Evolutionary conservation across 352 stramenopile species (phyloP).

Genomic region (Pythium graminicola): DNA sequence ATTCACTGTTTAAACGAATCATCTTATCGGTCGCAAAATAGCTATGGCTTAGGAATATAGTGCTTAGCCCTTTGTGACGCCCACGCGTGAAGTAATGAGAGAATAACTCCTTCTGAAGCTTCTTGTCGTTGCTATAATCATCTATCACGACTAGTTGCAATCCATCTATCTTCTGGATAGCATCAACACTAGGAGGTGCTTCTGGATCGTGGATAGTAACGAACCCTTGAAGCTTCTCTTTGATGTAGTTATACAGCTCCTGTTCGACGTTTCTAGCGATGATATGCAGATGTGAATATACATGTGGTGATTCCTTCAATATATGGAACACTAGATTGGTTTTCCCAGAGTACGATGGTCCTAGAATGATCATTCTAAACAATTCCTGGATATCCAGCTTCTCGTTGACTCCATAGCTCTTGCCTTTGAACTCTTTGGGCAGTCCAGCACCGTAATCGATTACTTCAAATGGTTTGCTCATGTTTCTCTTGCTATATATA

Average conservation of each 20-base stretch:
- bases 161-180: constrained; percentile 18
- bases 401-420: constrained; percentile 7
- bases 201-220: constrained; percentile 24
- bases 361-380: constrained; percentile 28
- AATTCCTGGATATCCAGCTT: constrained; percentile 20
- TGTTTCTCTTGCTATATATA: constrained; percentile 5
- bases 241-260: constrained; percentile 24
- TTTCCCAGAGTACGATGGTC: constrained; percentile 11
- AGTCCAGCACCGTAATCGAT: constrained; percentile 5
- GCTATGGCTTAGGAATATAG: constrained; percentile 25
- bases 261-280: constrained; percentile 23
- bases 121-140: constrained; percentile 28
- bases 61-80: constrained; percentile 21
- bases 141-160: constrained; percentile 29
- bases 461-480: not conserved
- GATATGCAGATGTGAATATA: constrained; percentile 24
- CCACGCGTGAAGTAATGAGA: constrained; percentile 27
- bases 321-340: constrained; percentile 26
- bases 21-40: constrained; percentile 36
- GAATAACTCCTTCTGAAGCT: constrained; percentile 29
- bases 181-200: constrained; percentile 24
- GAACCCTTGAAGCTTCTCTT: constrained; percentile 27
- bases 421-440: constrained; percentile 11
- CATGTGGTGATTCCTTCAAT: constrained; percentile 20
- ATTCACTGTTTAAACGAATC: constrained; percentile 29